These are phyloP conservation scores for Cubamyces sp. DNA, from an alignment of 768 basidiomycete genomes.

Conservation along the genomic window DNA sequence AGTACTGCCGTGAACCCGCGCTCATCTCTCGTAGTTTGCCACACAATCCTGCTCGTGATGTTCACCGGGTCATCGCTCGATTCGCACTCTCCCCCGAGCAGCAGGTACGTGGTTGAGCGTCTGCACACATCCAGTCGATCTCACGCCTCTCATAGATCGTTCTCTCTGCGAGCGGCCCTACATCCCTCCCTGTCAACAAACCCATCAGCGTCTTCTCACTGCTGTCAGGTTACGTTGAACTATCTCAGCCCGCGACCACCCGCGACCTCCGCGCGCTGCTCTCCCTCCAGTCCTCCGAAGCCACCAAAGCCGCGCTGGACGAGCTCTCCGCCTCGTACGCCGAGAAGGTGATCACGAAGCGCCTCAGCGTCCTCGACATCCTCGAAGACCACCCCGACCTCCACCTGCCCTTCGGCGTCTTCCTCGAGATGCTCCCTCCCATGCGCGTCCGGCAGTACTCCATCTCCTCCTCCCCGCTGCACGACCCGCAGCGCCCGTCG, in stretches of 20 bases:
- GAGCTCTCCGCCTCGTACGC: conserved; percentile 38
- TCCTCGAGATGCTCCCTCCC: conserved; percentile 47
- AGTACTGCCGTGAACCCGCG: not conserved
- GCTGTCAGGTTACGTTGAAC: conserved; percentile 50
- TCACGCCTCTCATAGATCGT: conserved; percentile 34
- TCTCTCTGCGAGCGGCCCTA: conserved; percentile 42
- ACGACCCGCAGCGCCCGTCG: conserved; percentile 46
- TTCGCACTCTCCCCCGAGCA: conserved; percentile 45
- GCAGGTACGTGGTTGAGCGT: conserved; percentile 33
- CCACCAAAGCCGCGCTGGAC: conserved; percentile 36
- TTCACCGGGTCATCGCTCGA: conserved; percentile 42
- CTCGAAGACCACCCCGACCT: conserved; percentile 44
- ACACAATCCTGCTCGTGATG: conserved; percentile 43
- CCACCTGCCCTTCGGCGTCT: conserved; percentile 41
- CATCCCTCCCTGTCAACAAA: conserved; percentile 44
- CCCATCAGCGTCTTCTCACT: conserved; percentile 43
- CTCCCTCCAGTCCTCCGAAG: conserved; percentile 31
- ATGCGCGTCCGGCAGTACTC: conserved; percentile 56
- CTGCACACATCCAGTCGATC: not conserved
- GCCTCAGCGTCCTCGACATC: conserved; percentile 47
- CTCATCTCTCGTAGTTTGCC: conserved; percentile 38
- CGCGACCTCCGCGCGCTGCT: conserved; percentile 43
- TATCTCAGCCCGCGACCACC: conserved; percentile 51
- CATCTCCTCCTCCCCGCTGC: conserved; percentile 53
- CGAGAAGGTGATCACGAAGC: conserved; percentile 39